phyloP scores from a whole-genome alignment of 768 basidiomycete species.

The Clitopilus passeckerianus region DNA sequence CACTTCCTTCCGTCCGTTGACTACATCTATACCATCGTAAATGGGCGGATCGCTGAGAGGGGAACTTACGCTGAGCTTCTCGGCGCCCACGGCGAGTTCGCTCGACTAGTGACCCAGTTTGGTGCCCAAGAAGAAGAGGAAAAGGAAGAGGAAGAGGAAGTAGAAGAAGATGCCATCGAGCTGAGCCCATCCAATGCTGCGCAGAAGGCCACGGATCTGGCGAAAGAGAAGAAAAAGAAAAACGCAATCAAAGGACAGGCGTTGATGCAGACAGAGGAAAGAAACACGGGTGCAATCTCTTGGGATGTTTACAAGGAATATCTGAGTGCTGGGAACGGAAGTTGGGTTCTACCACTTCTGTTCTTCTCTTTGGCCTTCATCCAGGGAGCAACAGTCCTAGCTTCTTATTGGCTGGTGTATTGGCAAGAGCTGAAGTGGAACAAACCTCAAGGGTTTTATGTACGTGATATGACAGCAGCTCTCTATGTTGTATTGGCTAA shows the following conservation, averaged over 20 bases:
- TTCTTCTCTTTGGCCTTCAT: slow-evolving; percentile 54
- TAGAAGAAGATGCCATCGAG: slow-evolving; percentile 24
- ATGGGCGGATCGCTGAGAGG: slow-evolving; percentile 74
- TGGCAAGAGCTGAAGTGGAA: slow-evolving; percentile 76
- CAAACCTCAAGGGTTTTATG: slow-evolving; percentile 64
- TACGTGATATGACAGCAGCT: slow-evolving; percentile 24
- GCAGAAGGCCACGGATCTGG: too few species aligned
- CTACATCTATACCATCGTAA: slow-evolving; percentile 74
- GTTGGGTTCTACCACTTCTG: slow-evolving; percentile 60
- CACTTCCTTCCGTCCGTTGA: slow-evolving; percentile 88
- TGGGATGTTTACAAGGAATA: slow-evolving; percentile 55
- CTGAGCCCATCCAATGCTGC: background rate
- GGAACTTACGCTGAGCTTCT: slow-evolving; percentile 79
- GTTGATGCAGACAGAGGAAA: slow-evolving; percentile 83
- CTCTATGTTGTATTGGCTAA: background rate
- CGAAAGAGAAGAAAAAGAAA: slow-evolving; percentile 27
- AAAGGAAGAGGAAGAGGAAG: slow-evolving; percentile 35
- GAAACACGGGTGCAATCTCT: slow-evolving; percentile 70
- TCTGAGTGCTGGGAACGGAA: slow-evolving; percentile 64
- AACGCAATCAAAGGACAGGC: slow-evolving; percentile 33
- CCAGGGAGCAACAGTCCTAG: slow-evolving; percentile 69
- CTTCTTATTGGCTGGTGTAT: slow-evolving; percentile 80
- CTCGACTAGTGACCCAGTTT: slow-evolving; percentile 72
- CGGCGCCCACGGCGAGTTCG: slow-evolving; percentile 57
- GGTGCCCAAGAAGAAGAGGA: slow-evolving; percentile 61